These are phyloP conservation scores for Picochlorum sp. DNA, from an alignment of 139 green algal species.

Conservation along the genomic window DNA sequence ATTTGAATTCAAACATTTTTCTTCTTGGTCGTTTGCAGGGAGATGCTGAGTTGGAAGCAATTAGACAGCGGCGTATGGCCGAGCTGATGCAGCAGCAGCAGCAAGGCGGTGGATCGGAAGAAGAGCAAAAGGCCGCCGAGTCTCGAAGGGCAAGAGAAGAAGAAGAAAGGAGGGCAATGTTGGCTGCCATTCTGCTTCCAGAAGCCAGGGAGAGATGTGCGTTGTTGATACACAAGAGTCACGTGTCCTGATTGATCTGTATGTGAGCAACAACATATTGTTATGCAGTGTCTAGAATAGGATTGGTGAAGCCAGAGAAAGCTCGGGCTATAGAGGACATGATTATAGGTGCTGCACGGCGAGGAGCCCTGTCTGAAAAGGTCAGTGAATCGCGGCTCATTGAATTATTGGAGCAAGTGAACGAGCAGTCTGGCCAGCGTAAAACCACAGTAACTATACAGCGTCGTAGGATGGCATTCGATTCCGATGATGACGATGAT, in stretches of 20 bases:
- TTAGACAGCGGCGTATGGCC: slow-evolving; percentile 72
- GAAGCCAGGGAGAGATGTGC: slow-evolving; percentile 69
- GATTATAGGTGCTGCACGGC: slow-evolving; percentile 64
- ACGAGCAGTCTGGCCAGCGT: slow-evolving; percentile 34
- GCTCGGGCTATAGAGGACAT: slow-evolving; percentile 83
- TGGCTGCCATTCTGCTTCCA: slow-evolving; percentile 62
- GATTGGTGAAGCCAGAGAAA: slow-evolving; percentile 94
- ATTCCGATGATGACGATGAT: slow-evolving; percentile 51
- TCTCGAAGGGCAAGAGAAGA: slow-evolving; percentile 40
- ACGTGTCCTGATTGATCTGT: not conserved
- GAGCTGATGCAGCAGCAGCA: slow-evolving; percentile 62
- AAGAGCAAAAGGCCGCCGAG: slow-evolving; percentile 27
- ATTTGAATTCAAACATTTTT: not conserved
- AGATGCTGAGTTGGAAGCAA: slow-evolving; percentile 73
- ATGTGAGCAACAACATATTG: not conserved
- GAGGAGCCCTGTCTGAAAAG: slow-evolving; percentile 69
- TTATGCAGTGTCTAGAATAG: slow-evolving; percentile 71
- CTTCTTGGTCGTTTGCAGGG: slow-evolving; percentile 8
- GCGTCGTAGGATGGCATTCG: slow-evolving; percentile 40
- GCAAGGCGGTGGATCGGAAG: not conserved
- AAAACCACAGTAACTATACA: slow-evolving; percentile 73
- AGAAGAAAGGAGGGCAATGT: slow-evolving; percentile 68
- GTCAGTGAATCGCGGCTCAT: slow-evolving; percentile 73
- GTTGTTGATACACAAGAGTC: slow-evolving; percentile 17
- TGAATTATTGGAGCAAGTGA: slow-evolving; percentile 75